Evolutionary conservation across 257 asterid genomes (phyloP).

Genomic region (Solanum ahanhuiri): DNA sequence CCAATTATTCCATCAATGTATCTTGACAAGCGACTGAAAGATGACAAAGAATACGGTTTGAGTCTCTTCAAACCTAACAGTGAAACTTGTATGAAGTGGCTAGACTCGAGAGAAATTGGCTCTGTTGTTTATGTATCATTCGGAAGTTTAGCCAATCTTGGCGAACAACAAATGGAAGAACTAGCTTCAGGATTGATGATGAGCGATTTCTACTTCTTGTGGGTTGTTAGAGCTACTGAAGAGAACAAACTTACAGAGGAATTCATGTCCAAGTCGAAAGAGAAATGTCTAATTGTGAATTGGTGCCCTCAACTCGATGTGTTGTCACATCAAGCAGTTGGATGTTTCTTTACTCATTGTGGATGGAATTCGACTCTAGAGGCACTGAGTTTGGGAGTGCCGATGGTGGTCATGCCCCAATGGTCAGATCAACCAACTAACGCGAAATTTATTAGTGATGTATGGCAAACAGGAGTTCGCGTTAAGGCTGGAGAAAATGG

Average conservation of each 20-base stretch:
- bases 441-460: constrained; percentile 13
- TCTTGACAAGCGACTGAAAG: constrained; percentile 12
- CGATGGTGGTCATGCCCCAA: constrained; percentile 17
- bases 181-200: neutral
- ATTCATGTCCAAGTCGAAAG: neutral
- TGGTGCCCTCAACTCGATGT: constrained; percentile 25
- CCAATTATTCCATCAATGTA: constrained; percentile 20
- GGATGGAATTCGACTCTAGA: constrained; percentile 24
- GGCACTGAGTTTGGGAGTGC: constrained; percentile 23
- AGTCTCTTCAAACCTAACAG: constrained; percentile 4
- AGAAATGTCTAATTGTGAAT: constrained; percentile 6
- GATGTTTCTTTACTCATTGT: constrained; percentile 20
- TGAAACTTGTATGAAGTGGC: constrained; percentile 11
- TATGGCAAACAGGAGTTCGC: constrained; percentile 12
- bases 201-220: neutral
- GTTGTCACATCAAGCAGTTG: constrained; percentile 13
- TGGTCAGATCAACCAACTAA: constrained; percentile 25
- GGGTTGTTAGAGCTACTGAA: constrained; percentile 3
- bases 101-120: neutral
- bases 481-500: constrained; percentile 2
- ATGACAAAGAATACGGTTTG: constrained; percentile 11
- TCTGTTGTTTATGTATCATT: constrained; percentile 20
- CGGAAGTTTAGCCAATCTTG: constrained; percentile 11
- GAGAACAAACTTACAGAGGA: neutral
- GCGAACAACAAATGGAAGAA: constrained; percentile 10